Conservation (phyloP, 345 rosid species). For the Limnanthes douglasii region DNA sequence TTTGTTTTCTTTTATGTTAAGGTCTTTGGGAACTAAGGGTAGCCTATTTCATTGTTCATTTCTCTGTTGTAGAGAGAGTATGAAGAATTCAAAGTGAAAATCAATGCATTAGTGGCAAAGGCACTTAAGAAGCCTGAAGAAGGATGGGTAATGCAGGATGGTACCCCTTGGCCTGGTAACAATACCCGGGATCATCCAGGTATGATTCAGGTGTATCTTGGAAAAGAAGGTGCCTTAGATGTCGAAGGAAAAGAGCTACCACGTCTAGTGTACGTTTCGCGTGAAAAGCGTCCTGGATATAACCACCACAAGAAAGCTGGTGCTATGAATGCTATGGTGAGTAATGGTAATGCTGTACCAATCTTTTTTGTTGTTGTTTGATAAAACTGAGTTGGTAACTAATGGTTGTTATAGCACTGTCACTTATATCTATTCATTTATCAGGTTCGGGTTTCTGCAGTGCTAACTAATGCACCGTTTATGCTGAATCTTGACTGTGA, state of each 20-base stretch:
- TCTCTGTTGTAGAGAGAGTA: slow-evolving; percentile 63
- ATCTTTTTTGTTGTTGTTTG: neutral
- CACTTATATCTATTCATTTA: too few relatives aligned
- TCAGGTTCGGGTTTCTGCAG: slow-evolving; percentile 94
- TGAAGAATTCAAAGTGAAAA: slow-evolving; percentile 92
- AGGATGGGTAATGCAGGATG: slow-evolving; percentile 99
- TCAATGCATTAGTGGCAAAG: slow-evolving; percentile 79
- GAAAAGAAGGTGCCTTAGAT: slow-evolving; percentile 85
- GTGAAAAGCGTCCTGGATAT: slow-evolving; percentile 95
- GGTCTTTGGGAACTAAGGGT: too few relatives aligned
- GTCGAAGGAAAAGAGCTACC: slow-evolving; percentile 91
- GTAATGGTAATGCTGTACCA: slow-evolving; percentile 1
- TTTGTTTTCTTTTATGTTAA: too few relatives aligned
- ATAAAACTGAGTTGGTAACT: neutral
- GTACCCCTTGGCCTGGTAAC: slow-evolving; percentile 99
- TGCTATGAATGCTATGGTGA: slow-evolving; percentile 92
- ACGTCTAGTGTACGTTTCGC: slow-evolving; percentile 80
- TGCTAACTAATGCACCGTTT: slow-evolving; percentile 89
- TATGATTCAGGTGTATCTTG: slow-evolving; percentile 98
- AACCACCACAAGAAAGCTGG: slow-evolving; percentile 98
- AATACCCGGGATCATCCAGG: slow-evolving; percentile 99
- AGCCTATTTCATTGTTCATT: too few relatives aligned
- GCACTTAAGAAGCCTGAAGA: slow-evolving; percentile 98
- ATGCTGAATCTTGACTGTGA: slow-evolving; percentile 92
- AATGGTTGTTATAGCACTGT: neutral